phyloP scores from a whole-genome alignment of 2,329 filamentous ascomycete species.

The Aciculosporium take region DNA sequence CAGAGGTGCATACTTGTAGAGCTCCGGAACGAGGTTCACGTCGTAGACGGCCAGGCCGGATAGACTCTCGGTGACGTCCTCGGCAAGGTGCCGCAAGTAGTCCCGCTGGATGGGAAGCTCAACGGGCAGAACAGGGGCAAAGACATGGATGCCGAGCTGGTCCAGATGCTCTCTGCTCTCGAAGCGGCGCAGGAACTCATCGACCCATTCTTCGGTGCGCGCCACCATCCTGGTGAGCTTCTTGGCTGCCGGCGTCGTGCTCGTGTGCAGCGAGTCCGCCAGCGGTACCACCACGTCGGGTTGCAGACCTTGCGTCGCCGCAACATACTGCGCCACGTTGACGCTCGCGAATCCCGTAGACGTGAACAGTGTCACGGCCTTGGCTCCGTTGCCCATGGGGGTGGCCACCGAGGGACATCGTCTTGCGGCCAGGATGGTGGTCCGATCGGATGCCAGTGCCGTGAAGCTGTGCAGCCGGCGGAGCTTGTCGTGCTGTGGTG shows the following conservation, averaged over 20 bases:
- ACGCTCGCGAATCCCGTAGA: slow-evolving; percentile 73
- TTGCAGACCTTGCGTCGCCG: slow-evolving; percentile 47
- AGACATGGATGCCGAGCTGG: slow-evolving; percentile 28
- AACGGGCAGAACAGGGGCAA: slow-evolving; percentile 60
- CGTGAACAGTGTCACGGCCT: slow-evolving; percentile 63
- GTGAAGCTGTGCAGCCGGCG: slow-evolving; percentile 64
- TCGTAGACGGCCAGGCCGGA: slow-evolving; percentile 70
- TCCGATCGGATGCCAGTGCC: slow-evolving; percentile 47
- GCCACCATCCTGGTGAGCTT: slow-evolving; percentile 72
- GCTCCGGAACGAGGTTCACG: slow-evolving; percentile 49
- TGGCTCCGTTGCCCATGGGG: slow-evolving; percentile 56
- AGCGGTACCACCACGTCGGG: slow-evolving; percentile 72
- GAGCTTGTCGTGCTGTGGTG: slow-evolving; percentile 18
- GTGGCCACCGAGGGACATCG: slow-evolving; percentile 61
- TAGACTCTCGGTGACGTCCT: slow-evolving; percentile 44
- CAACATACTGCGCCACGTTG: slow-evolving; percentile 52
- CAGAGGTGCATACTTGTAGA: slow-evolving; percentile 42
- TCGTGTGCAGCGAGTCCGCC: slow-evolving; percentile 48
- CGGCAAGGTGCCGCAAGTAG: slow-evolving; percentile 59
- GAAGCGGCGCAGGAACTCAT: slow-evolving; percentile 42
- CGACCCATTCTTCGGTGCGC: slow-evolving; percentile 70
- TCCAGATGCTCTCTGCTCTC: slow-evolving; percentile 14
- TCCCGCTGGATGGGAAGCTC: slow-evolving; percentile 61
- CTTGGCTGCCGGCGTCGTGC: slow-evolving; percentile 48
- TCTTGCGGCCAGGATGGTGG: slow-evolving; percentile 63